Evolutionary conservation across 2,329 filamentous ascomycete genomes (phyloP).

Genomic region (Cladobotryum mycophilum): DNA sequence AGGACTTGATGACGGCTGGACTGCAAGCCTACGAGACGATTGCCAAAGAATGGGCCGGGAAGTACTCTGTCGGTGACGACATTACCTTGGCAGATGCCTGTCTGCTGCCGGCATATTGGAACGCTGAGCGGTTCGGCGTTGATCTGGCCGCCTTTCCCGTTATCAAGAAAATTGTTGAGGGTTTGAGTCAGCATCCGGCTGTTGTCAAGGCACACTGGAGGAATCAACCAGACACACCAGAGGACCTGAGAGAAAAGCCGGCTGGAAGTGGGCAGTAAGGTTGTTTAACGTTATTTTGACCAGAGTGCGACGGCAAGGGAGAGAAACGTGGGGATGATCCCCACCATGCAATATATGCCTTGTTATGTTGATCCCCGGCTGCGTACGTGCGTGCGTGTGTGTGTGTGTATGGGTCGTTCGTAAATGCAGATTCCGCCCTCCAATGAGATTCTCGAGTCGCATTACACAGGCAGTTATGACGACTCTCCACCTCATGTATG

Average conservation of each 20-base stretch:
- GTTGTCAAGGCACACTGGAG: constrained; percentile 49
- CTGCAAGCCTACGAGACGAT: constrained; percentile 51
- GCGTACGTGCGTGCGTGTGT: too few relatives aligned
- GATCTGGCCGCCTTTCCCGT: constrained; percentile 44
- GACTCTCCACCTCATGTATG: too few relatives aligned
- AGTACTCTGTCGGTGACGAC: constrained; percentile 49
- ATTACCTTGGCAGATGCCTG: constrained; percentile 54
- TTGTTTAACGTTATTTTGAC: too few relatives aligned
- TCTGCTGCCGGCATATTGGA: constrained; percentile 53
- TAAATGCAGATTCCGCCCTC: too few relatives aligned
- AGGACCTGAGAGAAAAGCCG: constrained; percentile 20
- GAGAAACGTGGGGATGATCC: too few relatives aligned
- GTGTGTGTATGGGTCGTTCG: too few relatives aligned
- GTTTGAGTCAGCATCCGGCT: constrained; percentile 41
- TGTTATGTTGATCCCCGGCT: too few relatives aligned
- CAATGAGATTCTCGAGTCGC: too few relatives aligned
- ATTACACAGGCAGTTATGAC: too few relatives aligned
- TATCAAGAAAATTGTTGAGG: constrained; percentile 38
- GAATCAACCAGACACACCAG: constrained; percentile 44
- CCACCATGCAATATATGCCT: too few relatives aligned
- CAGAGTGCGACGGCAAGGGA: too few relatives aligned
- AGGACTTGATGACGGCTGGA: constrained; percentile 44
- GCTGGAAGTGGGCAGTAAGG: not conserved
- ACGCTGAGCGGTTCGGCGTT: constrained; percentile 48
- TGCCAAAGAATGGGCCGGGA: constrained; percentile 33